Base-by-base conservation (phyloP, 495 filamentous ascomycete genomes). In the Thermothielavioides terrestris region DNA sequence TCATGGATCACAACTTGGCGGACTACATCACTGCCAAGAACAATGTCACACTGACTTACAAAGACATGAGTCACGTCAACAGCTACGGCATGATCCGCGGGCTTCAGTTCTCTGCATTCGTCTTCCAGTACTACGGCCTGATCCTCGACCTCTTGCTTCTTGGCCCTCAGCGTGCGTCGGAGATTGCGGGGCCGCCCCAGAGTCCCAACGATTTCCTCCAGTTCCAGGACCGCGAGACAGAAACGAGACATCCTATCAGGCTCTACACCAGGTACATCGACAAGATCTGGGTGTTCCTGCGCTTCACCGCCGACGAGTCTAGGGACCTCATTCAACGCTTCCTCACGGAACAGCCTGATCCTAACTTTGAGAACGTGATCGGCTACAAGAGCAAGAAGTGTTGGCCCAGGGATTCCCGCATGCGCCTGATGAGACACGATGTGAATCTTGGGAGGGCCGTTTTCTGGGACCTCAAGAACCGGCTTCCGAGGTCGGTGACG, bases 11-110 rank as follows among this genome's bases (percentile, higher is more conserved):
- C 75, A 99, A 99, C 68, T 68, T 99, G 62, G 94, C 94, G 6
- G 94, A 99, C 66, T 99, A 99, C 68, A 99, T 99, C 65, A 94
- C 90, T 10, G 89, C 89, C 4, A 99, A 99, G 79, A 99, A 99
- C 72, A 99, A 99, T 62, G 94, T 99, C 14, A 90, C 96, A 59
- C 77, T 99, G 47, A 96, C 91, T 56, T 99, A 99, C 71, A 99
- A 99, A 73, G 94, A 99, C 60, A 99, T 99, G 94, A 97, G 95
- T 61, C 94, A 99, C 64, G 94, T 91, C 46, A 99, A 99, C 67
- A 94, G 87, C 66, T 99, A 97, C 61, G 94, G 94, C 43, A 82
- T 99, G 81, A 96, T 97, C 59, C 88, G 94, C 49, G 94, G 94
- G 53, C 76, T 97, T 32, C 94, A 97, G 62, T 99, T 99, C 66